These are phyloP conservation scores for Termitomyces sp. DNA, from an alignment of 768 basidiomycete genomes.

Conservation along the genomic window DNA sequence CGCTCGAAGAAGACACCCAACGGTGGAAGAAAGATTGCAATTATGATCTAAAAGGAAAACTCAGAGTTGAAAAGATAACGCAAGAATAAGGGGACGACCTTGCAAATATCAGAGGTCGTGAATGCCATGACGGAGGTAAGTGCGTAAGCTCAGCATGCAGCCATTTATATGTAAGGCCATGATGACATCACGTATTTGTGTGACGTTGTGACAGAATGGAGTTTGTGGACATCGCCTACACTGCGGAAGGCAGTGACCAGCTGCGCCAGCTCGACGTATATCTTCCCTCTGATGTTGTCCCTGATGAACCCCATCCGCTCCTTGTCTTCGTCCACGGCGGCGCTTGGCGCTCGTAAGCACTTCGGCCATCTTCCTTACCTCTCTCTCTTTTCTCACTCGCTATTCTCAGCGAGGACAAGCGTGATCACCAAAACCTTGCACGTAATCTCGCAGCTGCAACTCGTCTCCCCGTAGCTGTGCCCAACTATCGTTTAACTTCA, in stretches of 20 bases:
- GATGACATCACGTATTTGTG: slow-evolving; percentile 14
- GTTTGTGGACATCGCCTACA: slow-evolving; percentile 35
- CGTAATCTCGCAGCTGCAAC: slow-evolving; percentile 44
- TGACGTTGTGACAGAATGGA: slow-evolving; percentile 17
- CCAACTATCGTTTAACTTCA: slow-evolving; percentile 74
- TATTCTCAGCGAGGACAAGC: slow-evolving; percentile 63
- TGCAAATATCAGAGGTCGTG: slow-evolving; percentile 73
- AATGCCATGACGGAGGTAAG: slow-evolving; percentile 45
- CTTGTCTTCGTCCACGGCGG: slow-evolving; percentile 79
- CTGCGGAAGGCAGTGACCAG: slow-evolving; percentile 18
- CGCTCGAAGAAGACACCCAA: slow-evolving; percentile 86
- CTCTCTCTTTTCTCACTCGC: neutral
- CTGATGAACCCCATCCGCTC: slow-evolving; percentile 17
- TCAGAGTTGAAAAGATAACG: slow-evolving; percentile 4
- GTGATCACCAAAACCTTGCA: slow-evolving; percentile 49
- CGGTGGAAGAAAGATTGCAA: slow-evolving; percentile 75
- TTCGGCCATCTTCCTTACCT: slow-evolving; percentile 2
- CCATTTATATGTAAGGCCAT: neutral
- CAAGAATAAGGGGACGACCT: slow-evolving; percentile 35
- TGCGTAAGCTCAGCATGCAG: neutral
- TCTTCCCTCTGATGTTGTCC: slow-evolving; percentile 20
- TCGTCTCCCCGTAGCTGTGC: slow-evolving; percentile 54
- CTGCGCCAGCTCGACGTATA: slow-evolving; percentile 54
- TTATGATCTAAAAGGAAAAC: slow-evolving; percentile 32
- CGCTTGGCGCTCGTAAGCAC: slow-evolving; percentile 70